Base-by-base conservation (phyloP, 2,329 filamentous ascomycete genomes). In the Teratosphaeria gauchensis region DNA sequence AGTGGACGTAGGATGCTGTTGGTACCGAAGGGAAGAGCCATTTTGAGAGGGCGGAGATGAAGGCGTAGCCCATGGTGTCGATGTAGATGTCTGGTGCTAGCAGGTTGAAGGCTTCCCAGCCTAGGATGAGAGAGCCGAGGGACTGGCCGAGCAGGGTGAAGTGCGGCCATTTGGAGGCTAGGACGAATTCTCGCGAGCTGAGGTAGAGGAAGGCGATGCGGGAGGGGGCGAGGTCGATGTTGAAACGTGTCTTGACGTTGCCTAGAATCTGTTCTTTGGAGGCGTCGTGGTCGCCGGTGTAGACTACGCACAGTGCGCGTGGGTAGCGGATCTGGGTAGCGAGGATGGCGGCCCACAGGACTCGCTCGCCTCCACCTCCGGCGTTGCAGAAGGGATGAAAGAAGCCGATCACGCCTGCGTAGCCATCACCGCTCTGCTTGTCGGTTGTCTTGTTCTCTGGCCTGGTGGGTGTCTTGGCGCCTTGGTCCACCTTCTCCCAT, bases 331-430 rank as follows among this genome's bases (percentile, higher is more conserved):
- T 83, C 75, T 97, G 94, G 1, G 90, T 96, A 48, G 92, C 90
- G 61, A 90, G 84, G 61, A 99, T 89, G 11, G 94, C 94, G 58
- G 92, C 92, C 90, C 95, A 99, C 30, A 99, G 84, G 51, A 99
- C 94, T 72, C 94, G 82, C 76, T 99, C 94, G 62, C 94, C 94
- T 61, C 94, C 94, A 31, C 94, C 94, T 58, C 94, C 94, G 55
- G 94, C 94, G 77, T 99, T 97, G 75, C 94, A 97, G 73, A 96
- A 99, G 1, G 94, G 94, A 73, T 99, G 94, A 72, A 99, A 96
- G 80, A 99, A 97, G 53, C 90, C 94, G 62, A 97, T 84, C 56
- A 96, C 85, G 33, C 92, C 92, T 62, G 86, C 80, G 89, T 89
- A 96, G 59, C 81, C 78, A 11, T 59, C 71, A 62, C 19, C 19